Percentiles rank a stretch among this genome's conserved stretches.
These are phyloP conservation scores for Myxozyma sirexii DNA, from an alignment of 805 yeast species.

Conservation along the genomic window DNA sequence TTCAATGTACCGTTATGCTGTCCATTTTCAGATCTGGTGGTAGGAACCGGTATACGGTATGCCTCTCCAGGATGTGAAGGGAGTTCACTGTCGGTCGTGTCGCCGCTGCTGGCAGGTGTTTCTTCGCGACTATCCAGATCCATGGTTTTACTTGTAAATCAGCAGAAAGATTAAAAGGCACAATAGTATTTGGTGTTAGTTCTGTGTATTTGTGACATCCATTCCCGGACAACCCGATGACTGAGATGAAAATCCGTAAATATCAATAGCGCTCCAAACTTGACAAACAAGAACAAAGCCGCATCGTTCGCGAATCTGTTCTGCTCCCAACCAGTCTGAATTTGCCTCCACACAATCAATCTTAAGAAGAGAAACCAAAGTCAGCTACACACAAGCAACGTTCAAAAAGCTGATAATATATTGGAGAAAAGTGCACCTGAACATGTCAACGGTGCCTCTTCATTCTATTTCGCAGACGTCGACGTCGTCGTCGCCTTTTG, in stretches of 20 bases:
- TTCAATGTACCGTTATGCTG: not conserved
- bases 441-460: not conserved
- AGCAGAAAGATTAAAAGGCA: not conserved
- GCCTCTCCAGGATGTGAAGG: slow-evolving; percentile 25
- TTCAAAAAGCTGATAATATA: too few relatives aligned
- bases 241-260: too few relatives aligned
- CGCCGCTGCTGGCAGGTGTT: slow-evolving; percentile 16
- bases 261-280: too few relatives aligned
- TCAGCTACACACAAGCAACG: too few relatives aligned
- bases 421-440: too few relatives aligned
- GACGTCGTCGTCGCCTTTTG: not conserved
- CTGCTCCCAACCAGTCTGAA: too few relatives aligned
- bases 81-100: slow-evolving; percentile 28
- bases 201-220: too few relatives aligned
- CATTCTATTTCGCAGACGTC: not conserved
- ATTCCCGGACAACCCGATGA: not conserved
- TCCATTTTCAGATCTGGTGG: not conserved
- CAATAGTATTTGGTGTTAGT: too few relatives aligned
- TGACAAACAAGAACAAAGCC: too few relatives aligned
- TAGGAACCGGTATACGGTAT: not conserved
- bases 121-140: slow-evolving; percentile 13
- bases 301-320: too few relatives aligned
- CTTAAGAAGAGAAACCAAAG: too few relatives aligned
- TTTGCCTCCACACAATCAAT: too few relatives aligned
- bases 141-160: not conserved